phyloP scores from a whole-genome alignment of 371 early-diverging fungal species.

The Apophysomyces elegans region DNA sequence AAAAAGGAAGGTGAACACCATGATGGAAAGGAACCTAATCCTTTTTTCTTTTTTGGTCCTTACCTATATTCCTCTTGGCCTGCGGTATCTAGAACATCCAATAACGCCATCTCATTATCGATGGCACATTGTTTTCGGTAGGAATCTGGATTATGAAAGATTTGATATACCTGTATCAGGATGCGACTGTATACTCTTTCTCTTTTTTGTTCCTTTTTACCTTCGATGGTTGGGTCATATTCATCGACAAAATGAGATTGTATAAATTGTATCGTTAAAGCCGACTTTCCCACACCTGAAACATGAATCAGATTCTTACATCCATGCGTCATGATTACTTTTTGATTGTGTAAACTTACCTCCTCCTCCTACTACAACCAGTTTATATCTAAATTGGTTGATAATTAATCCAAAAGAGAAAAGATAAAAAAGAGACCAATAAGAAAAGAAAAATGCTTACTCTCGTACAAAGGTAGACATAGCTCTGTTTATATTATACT shows the following conservation, averaged over 20 bases:
- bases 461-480: conserved; percentile 11
- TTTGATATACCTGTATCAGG: background rate
- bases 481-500: background rate
- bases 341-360: background rate
- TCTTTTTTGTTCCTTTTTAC: conserved; percentile 25
- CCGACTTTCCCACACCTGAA: conserved; percentile 70
- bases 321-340: background rate
- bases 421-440: background rate
- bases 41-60: too few species aligned
- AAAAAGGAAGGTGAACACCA: background rate
- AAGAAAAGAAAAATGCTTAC: background rate
- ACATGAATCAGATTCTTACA: background rate
- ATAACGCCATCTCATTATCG: conserved; percentile 69
- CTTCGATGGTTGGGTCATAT: conserved; percentile 88
- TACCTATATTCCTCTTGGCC: conserved; percentile 87
- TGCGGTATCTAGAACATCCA: conserved; percentile 85
- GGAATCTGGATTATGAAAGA: conserved; percentile 55
- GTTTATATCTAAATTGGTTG: conserved; percentile 5
- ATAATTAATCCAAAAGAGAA: background rate
- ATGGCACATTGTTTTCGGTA: conserved; percentile 79
- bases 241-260: conserved; percentile 82
- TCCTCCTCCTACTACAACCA: conserved; percentile 4
- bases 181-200: background rate
- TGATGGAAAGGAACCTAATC: background rate
- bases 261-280: conserved; percentile 81